Evolutionary conservation across 208 protist genomes (phyloP), one percentile per base, ranked within the genome.

Genomic region (Leishmania aethiopica): DNA sequence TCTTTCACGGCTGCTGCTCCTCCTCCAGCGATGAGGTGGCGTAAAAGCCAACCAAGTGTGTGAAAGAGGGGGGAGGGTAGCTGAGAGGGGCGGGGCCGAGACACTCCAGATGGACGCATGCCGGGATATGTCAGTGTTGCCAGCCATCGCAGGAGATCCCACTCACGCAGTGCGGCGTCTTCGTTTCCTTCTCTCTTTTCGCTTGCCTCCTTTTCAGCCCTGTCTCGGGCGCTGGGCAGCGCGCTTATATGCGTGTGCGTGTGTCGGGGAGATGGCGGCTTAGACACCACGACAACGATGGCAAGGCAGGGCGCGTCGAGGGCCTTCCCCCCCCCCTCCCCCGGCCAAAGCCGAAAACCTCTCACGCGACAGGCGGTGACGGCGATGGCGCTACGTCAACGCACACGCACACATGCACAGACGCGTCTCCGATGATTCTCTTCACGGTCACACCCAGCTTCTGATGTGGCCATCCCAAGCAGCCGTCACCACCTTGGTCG

Each of bases 391-490:
- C 45, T 32, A 45, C 47, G 28, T 25, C 32, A 13, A 57, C 45
- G 35, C 47, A 75, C 45, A 75, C 69, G n/a, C 25, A 53, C 69
- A 47, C 40, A 51, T 19, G n/a, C 71, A 57, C 28, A 57, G 47
- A 15, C 71, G n/a, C 47, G 15, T 4, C 53, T 35, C 53, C 13
- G 2, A 35, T 10, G 47, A 42, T 55, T 59, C 32, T 35, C 51
- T 77, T 35, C 25, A 8, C 28, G 35, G 19, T 87, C 85, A 99
- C 57, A 88, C 89, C 95, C 95, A 99, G 77, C 92, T 94, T 77
- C 98, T 96, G 51, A 99, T 96, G 40, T 89, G 89, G 28, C 94
- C 95, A 84, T 99, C 98, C 98, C 98, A 99, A 17, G 91, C 86
- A 55, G 94, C 96, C 35, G 99, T 99, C 19, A 95, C 93, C 37